Base-by-base conservation (phyloP, 2,329 filamentous ascomycete genomes). In the Aspergillus oerlinghausenensis region DNA sequence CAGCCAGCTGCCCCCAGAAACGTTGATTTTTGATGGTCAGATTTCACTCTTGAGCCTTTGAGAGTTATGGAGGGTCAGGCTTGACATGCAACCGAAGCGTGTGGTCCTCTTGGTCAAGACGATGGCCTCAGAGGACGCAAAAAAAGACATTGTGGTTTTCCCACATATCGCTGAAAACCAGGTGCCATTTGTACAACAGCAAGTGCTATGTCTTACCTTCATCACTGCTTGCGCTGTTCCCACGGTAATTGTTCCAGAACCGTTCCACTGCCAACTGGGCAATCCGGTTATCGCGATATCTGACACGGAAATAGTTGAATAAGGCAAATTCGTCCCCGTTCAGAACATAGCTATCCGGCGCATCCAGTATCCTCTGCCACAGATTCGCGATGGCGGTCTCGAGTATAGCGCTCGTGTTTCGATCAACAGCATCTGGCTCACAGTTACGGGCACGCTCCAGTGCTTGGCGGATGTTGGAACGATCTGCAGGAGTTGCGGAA, bases 241-340 rank as follows among this genome's bases (percentile, higher is more conserved):
- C 65, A 50, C 65, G 66, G 53, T 69, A 69, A 54, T 67, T 74
- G 62, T 82, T 75, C 83, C 83, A 86, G 67, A 82, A 86, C 14
- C 82, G 80, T 59, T 77, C 79, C 52, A 84, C 79, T 10, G 82
- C 82, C 52, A 73, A 74, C 63, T 79, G 78, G 23, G 82, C 78
- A 50, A 82, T 67, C 26, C 73, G 68, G 17, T 75, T 76, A 58
- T 83, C 82, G 29, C 77, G 71, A 68, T 88, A 91, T 9, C 87
- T 83, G 60, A 82, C 75, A 60, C 89, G 87, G 72, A 88, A 93
- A 73, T 88, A 93, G 78, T 94, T 95, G 83, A 95, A 92, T 58
- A 95, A 81, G 54, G 89, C 85, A 67, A 94, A 95, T 75, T 96
- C 90, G 73, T 90, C 85, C 60, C 82, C 79, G 35, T 79, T 85